Evolutionary conservation across 2,329 filamentous ascomycete genomes (phyloP).

Genomic region (Meredithiella fracta): DNA sequence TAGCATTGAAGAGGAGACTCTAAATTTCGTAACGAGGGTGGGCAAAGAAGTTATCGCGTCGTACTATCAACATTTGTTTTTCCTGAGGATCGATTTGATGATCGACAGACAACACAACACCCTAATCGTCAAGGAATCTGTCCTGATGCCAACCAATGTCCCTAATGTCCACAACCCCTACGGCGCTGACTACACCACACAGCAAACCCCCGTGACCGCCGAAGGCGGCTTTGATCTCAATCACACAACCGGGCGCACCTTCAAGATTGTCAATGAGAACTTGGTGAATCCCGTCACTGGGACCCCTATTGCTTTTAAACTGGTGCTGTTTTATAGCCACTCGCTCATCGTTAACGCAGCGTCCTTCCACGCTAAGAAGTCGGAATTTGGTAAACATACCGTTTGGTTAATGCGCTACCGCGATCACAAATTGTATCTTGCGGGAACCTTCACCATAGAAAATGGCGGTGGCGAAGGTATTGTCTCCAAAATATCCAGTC

Average conservation of each 20-base stretch:
- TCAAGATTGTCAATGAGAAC: constrained; percentile 32
- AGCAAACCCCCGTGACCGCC: constrained; percentile 26
- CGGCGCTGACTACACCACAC: constrained; percentile 30
- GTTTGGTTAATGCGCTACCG: constrained; percentile 30
- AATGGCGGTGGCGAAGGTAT: constrained; percentile 28
- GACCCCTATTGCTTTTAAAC: constrained; percentile 30
- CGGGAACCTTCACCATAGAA: constrained; percentile 30
- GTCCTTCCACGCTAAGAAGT: constrained; percentile 25
- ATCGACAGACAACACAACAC: constrained; percentile 44
- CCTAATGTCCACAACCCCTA: constrained; percentile 34
- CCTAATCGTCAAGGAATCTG: constrained; percentile 25
- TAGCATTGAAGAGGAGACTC: constrained; percentile 34
- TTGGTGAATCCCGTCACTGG: constrained; percentile 27
- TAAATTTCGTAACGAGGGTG: constrained; percentile 44
- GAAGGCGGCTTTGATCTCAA: constrained; percentile 34
- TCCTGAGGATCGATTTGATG: constrained; percentile 46
- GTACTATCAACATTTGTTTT: constrained; percentile 54
- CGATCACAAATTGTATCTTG: constrained; percentile 28
- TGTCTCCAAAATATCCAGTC: constrained; percentile 24
- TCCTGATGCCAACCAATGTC: constrained; percentile 26
- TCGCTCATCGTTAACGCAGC: constrained; percentile 25
- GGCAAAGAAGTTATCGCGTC: constrained; percentile 44
- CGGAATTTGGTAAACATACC: constrained; percentile 28
- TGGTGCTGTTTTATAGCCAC: constrained; percentile 31
- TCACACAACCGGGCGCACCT: constrained; percentile 29